Conservation (phyloP, 2,329 filamentous ascomycete genomes). For the Colletotrichum graminicola region DNA sequence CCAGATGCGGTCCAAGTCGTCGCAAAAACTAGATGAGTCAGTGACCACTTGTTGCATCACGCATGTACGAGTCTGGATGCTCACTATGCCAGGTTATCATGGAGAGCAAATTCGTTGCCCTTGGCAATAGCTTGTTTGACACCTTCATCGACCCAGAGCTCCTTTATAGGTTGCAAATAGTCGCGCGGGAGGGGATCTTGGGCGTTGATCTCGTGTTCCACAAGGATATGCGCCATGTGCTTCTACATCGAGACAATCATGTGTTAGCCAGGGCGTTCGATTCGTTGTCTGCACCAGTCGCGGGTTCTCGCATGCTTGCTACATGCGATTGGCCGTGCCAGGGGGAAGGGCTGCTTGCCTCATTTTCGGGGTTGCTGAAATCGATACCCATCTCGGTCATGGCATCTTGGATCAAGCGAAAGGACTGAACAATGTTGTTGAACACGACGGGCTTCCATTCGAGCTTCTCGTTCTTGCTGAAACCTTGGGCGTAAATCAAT, state of each 20-base stretch:
- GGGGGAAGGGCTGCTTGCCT: slow-evolving; percentile 66
- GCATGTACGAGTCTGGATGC: slow-evolving; percentile 50
- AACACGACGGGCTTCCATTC: slow-evolving; percentile 97
- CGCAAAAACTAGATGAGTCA: slow-evolving; percentile 76
- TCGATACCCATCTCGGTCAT: slow-evolving; percentile 87
- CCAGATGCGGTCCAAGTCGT: slow-evolving; percentile 81
- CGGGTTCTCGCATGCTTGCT: not conserved
- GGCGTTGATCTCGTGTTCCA: slow-evolving; percentile 84
- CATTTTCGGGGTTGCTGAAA: slow-evolving; percentile 83
- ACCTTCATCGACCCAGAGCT: slow-evolving; percentile 85
- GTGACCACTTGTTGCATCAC: not conserved
- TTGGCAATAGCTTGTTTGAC: slow-evolving; percentile 90
- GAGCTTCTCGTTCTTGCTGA: slow-evolving; percentile 88
- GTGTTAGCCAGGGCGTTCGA: slow-evolving; percentile 45
- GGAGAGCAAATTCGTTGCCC: slow-evolving; percentile 95
- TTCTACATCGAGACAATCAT: slow-evolving; percentile 64
- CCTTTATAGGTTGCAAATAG: slow-evolving; percentile 84
- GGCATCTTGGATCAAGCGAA: slow-evolving; percentile 89
- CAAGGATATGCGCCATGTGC: slow-evolving; percentile 80
- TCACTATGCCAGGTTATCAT: slow-evolving; percentile 95
- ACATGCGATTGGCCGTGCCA: slow-evolving; percentile 36
- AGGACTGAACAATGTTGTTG: slow-evolving; percentile 92
- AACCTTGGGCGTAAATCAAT: slow-evolving; percentile 94
- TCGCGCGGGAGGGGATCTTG: slow-evolving; percentile 84
- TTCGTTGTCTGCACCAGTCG: slow-evolving; percentile 4